phyloP scores from a whole-genome alignment of 2,329 filamentous ascomycete species.

The Ophiostoma himal-ulmi region DNA sequence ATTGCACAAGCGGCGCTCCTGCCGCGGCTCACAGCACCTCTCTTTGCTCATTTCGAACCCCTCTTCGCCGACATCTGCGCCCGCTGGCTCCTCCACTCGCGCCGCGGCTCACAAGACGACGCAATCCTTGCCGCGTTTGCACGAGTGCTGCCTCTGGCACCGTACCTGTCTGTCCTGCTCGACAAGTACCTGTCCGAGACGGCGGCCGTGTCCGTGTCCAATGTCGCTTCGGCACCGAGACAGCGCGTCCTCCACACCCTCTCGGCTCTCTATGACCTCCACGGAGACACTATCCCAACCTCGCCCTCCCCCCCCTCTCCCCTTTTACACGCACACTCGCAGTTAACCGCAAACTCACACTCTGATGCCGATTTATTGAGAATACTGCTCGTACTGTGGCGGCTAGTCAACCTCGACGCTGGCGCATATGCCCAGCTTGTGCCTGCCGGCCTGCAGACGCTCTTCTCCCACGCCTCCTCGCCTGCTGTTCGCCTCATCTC shows the following conservation, averaged over 20 bases:
- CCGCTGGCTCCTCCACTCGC: slow-evolving; percentile 59
- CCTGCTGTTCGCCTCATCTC: slow-evolving; percentile 70
- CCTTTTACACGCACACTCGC: neutral
- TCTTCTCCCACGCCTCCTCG: slow-evolving; percentile 57
- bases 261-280: slow-evolving; percentile 13
- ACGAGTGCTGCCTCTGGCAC: slow-evolving; percentile 73
- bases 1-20: slow-evolving; percentile 64
- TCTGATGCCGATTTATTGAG: slow-evolving; percentile 28
- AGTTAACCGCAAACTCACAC: neutral
- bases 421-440: slow-evolving; percentile 57
- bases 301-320: neutral
- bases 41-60: slow-evolving; percentile 69
- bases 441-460: slow-evolving; percentile 59
- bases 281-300: slow-evolving; percentile 1
- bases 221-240: neutral
- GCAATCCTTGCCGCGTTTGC: slow-evolving; percentile 66
- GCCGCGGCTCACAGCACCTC: slow-evolving; percentile 61
- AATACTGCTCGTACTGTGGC: slow-evolving; percentile 64
- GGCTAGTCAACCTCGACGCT: slow-evolving; percentile 71
- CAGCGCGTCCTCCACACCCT: slow-evolving; percentile 15
- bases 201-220: slow-evolving; percentile 12
- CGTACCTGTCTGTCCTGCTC: slow-evolving; percentile 69
- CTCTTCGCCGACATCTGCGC: slow-evolving; percentile 78
- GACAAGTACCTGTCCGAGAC: slow-evolving; percentile 40
- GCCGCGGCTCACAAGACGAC: slow-evolving; percentile 36